Base-by-base conservation (phyloP, 441 rosid species). In the Adansonia rubrostipa region DNA sequence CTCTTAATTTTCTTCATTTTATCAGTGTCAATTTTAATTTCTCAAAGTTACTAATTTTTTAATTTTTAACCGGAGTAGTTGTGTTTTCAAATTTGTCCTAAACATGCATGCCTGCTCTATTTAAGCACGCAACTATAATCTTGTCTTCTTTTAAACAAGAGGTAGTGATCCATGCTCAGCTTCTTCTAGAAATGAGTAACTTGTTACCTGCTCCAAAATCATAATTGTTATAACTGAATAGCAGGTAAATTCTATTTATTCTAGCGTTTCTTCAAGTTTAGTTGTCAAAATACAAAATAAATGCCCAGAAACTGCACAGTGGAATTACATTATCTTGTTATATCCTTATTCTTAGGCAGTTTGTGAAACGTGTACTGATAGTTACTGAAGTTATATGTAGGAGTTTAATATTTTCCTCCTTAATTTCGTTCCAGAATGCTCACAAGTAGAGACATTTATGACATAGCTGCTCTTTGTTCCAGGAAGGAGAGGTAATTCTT, bases 401-500 rank as follows among this genome's bases (percentile, higher is more conserved):
- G 33, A 45, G 28, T 60, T 64, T 68, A 40, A 74, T 47, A 19
- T 8, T 48, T 57, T 63, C 9, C 42, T 61, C 64, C 42, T 76
- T 62, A 28, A 28, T 28, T 80, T 72, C 77, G 42, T 45, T 73
- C 75, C 86, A 85, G 91, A 78, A 87, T 90, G 81, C 88, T 95
- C 74, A 88, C 90, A 56, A 81, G 84, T 76, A 87, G 81, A 82
- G 96, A 86, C 54, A 87, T 93, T 66, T 89, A 91, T 61, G 97
- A 92, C 92, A 93, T 92, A 81, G 85, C 92, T 50, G 92, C 97
- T 70, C 92, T 95, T 74, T 92, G 97, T 88, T 83, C 92, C 3
- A 84, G 87, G 51, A 69, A 87, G 17, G 92, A 93, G 87, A 92
- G 97, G 97, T 92, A 86, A 79, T 73, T 58, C 19, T 36, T 57